Percentiles rank a stretch among this genome's conserved stretches.
Conservation (phyloP, 176 grass and related monocot genomes). For the Cenchrus americanus region DNA sequence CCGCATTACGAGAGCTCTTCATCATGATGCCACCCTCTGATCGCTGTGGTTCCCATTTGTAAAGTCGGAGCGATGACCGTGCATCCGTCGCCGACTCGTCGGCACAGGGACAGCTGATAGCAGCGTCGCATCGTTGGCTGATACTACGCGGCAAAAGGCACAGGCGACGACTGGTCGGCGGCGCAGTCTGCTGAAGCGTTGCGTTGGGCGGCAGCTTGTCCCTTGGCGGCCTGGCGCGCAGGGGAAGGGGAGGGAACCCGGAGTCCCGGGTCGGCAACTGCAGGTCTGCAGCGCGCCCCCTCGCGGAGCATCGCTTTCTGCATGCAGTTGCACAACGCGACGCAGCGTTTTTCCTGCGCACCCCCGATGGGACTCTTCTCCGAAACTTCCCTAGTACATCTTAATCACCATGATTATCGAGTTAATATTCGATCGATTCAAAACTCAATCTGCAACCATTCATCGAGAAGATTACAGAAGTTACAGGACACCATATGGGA, state of each 20-base stretch:
- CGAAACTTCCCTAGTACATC: too few relatives aligned
- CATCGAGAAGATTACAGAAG: not conserved
- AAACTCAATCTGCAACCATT: not conserved
- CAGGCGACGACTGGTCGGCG: not conserved
- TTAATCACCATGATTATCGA: too few relatives aligned
- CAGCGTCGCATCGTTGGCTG: not conserved
- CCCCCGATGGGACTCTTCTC: too few relatives aligned
- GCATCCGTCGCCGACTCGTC: too few relatives aligned
- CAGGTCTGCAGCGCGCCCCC: not conserved
- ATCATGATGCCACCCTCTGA: too few relatives aligned
- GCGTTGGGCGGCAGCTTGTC: not conserved
- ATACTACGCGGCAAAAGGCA: not conserved
- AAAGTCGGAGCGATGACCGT: too few relatives aligned
- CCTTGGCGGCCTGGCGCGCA: not conserved
- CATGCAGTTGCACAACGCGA: not conserved
- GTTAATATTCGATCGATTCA: not conserved
- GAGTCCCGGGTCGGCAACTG: not conserved
- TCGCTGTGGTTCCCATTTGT: too few relatives aligned
- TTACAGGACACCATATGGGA: not conserved
- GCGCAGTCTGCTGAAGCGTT: not conserved
- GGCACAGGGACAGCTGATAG: not conserved
- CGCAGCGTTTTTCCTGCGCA: not conserved
- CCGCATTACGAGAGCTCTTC: too few relatives aligned
- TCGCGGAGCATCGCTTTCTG: not conserved
- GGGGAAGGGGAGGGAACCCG: too few relatives aligned